phyloP scores from a whole-genome alignment of 164 flowering plant species.

The Magnolia sinica region DNA sequence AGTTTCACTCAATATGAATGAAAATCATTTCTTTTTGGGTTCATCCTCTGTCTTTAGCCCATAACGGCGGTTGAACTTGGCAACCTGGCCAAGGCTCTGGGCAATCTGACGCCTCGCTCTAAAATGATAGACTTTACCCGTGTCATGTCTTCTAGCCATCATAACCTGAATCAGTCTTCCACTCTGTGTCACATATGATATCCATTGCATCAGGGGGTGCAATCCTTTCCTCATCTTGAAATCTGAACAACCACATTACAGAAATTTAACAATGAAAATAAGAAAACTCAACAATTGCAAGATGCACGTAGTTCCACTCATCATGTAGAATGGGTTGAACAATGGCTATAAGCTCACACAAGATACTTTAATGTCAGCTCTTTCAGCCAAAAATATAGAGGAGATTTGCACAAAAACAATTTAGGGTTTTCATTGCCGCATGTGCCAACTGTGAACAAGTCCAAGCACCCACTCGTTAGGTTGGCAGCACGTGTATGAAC shows the following conservation, averaged over 20 bases:
- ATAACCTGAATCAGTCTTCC: conserved; percentile 72
- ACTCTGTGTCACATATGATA: conserved; percentile 78
- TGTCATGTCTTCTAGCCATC: conserved; percentile 75
- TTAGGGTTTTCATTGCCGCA: no score
- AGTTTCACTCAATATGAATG: no score
- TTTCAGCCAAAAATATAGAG: no score
- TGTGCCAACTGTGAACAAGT: no score
- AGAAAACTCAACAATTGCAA: neutral
- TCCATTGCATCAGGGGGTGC: conserved; percentile 92
- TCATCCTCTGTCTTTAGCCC: conserved; percentile 29
- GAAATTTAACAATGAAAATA: neutral
- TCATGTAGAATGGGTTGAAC: neutral
- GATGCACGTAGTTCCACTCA: neutral
- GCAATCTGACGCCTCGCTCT: conserved; percentile 76
- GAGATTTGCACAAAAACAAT: no score
- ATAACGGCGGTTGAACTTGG: conserved; percentile 75
- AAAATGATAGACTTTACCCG: conserved; percentile 79
- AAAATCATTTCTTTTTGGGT: conserved; percentile 12
- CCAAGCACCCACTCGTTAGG: no score
- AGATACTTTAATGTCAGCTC: no score
- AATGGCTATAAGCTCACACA: no score
- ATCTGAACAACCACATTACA: neutral
- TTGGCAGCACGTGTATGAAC: no score
- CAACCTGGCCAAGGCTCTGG: conserved; percentile 64
- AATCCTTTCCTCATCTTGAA: conserved; percentile 78